phyloP scores from a whole-genome alignment of 2,329 filamentous ascomycete species.

The Xylaria multiplex region DNA sequence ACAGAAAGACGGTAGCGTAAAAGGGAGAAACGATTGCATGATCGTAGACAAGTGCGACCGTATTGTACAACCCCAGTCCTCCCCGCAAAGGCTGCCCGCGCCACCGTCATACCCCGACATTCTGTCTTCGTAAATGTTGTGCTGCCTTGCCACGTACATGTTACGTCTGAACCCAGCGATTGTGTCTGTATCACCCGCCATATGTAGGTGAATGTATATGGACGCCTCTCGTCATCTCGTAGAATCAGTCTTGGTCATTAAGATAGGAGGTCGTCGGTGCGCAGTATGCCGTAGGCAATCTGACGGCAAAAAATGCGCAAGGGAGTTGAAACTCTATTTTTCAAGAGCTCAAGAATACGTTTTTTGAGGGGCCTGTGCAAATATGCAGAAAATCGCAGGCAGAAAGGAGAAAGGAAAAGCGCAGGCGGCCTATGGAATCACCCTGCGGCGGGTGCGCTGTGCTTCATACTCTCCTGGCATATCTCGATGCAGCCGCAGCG shows the following conservation, averaged over 20 bases:
- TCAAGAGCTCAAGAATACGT: slow-evolving; percentile 31
- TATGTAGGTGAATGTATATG: neutral
- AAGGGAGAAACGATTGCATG: slow-evolving; percentile 25
- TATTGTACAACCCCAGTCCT: slow-evolving; percentile 24
- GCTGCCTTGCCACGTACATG: neutral
- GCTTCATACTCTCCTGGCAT: slow-evolving; percentile 21
- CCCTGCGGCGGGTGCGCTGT: slow-evolving; percentile 34
- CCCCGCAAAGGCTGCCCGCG: slow-evolving; percentile 1
- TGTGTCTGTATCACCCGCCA: neutral
- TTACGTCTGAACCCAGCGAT: neutral
- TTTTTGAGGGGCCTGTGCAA: slow-evolving; percentile 15
- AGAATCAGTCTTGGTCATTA: slow-evolving; percentile 11
- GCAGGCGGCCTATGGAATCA: slow-evolving; percentile 37
- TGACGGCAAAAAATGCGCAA: slow-evolving; percentile 15
- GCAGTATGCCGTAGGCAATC: neutral
- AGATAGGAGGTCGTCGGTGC: slow-evolving; percentile 9
- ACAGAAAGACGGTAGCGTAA: slow-evolving; percentile 12
- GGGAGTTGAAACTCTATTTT: slow-evolving; percentile 33
- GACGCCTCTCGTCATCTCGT: slow-evolving; percentile 7
- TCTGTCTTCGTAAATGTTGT: neutral
- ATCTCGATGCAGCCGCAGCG: slow-evolving; percentile 12
- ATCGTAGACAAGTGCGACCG: slow-evolving; percentile 19
- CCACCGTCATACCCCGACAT: slow-evolving; percentile 5
- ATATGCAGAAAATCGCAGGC: slow-evolving; percentile 14
- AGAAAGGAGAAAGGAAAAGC: slow-evolving; percentile 25